Evolutionary conservation across 139 green algal genomes (phyloP), one percentile per base, ranked within the genome.

Genomic region (Astrephomene gubernaculifera): DNA sequence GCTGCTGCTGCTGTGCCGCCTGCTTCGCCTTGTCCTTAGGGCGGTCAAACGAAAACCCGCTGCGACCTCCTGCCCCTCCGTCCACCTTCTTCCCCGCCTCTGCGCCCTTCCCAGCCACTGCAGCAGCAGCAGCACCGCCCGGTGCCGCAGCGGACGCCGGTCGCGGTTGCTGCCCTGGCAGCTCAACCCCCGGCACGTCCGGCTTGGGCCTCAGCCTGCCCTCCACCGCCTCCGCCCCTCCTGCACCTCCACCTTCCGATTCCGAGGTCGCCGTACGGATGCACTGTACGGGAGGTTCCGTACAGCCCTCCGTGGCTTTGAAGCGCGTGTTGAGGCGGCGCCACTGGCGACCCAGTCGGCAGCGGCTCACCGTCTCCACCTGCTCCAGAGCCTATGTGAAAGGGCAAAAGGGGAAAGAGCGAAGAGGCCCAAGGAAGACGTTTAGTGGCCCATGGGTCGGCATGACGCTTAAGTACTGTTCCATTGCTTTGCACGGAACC

Each of bases 201-300:
- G 76, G 17, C 60, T 17, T 60, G 7, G 76, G 76, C 41, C 17
- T 14, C 52, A 83, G 25, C 17, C 60, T 39, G 29, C 76, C 76
- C 19, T 25, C 76, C 39, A 73, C 38, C 7, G 60, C 14, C 60
- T 83, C 76, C 17, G 39, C 76, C 27, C 60, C 76, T 17, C 45
- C 76, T 0, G n/a, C n/a, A n/a, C n/a, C n/a, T n/a, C n/a, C n/a
- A n/a, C n/a, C n/a, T n/a, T n/a, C n/a, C n/a, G n/a, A n/a, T n/a
- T n/a, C n/a, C n/a, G n/a, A n/a, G n/a, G n/a, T n/a, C n/a, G 27
- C 76, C 3, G 76, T 83, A 29, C 76, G 76, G 61, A 73, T 72
- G 39, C 60, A 63, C 43, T 73, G 60, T 60, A 83, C 76, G 76
- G 76, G 76, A 39, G 76, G 76, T 39, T 61, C 38, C 2, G 41